A percentile compares a stretch with the other conserved stretches of the same genome.
Conservation (phyloP, 2,329 filamentous ascomycete genomes). For the Colletotrichum siamense region DNA sequence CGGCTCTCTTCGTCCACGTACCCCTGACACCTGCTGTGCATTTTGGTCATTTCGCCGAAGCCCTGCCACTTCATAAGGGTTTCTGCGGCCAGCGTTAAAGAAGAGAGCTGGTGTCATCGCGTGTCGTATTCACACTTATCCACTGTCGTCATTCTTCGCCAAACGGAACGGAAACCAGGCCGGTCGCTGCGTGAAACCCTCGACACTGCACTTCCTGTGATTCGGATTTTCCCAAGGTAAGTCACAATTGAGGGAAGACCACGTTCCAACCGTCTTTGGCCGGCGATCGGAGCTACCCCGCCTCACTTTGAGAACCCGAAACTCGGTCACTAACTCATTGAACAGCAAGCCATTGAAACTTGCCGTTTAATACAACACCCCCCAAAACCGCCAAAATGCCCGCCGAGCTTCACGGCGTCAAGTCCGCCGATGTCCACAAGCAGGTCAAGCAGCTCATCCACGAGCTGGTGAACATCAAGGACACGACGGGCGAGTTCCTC, state of each 20-base stretch:
- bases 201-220: background rate
- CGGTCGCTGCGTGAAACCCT: background rate
- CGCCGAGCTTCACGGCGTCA: slow-evolving; percentile 48
- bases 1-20: background rate
- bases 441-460: slow-evolving; percentile 72
- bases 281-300: background rate
- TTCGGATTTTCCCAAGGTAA: background rate
- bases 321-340: background rate
- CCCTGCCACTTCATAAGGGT: background rate
- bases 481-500: slow-evolving; percentile 76
- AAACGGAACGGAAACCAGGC: background rate
- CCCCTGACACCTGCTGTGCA: background rate
- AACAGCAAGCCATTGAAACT: background rate
- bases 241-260: background rate
- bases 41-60: background rate
- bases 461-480: slow-evolving; percentile 79
- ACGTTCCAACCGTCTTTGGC: background rate
- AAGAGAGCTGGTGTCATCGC: background rate
- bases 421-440: slow-evolving; percentile 51
- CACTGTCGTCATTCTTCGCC: background rate
- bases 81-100: background rate
- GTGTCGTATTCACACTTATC: background rate
- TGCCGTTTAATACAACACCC: background rate
- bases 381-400: slow-evolving; percentile 36
- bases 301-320: background rate